Evolutionary conservation across 495 filamentous ascomycete genomes (phyloP), one percentile per base, ranked within the genome.

Genomic region (Xylaria longipes): DNA sequence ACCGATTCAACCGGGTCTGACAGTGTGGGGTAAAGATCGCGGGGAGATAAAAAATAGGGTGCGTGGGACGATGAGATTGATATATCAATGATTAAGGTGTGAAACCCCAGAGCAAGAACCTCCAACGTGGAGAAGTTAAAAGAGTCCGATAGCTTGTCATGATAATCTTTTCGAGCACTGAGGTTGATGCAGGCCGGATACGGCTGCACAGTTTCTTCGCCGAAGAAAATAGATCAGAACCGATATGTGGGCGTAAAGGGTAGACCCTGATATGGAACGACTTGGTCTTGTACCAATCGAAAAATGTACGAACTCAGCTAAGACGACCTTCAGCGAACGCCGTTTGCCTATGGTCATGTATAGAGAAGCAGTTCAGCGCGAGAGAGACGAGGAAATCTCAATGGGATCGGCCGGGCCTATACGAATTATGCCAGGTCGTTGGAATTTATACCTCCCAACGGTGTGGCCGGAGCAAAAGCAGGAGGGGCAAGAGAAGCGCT

Each of bases 51-150:
- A 77, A 71, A 60, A 52, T 50, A 43, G 69, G 62, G 48, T 45
- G 39, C 29, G 69, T 46, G 52, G 62, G 69, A 71, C 50, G 29
- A 35, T 20, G 60, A 61, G 58, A 70, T 66, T 35, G 73, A 75
- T 64, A 72, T 64, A 65, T 78, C 54, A 62, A 33, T 50, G 71
- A 73, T 85, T 80, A 86, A 77, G 82, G 83, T 60, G 82, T 84
- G 74, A 83, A 78, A 65, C 83, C 82, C 82, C 82, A 82, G 79
- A 82, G 79, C 80, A 83, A 76, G 73, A 85, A 83, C 79, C 86
- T 88, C 86, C 86, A 84, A 75, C 81, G 80, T 81, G 85, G 86
- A 86, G 84, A 87, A 78, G 78, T 80, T 79, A 85, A 79, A 74
- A 82, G 82, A 70, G 80, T 81, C 80, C 80, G 83, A 81, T 84